Conservation (phyloP, 495 filamentous ascomycete genomes). For the Penicillium verhagenii region DNA sequence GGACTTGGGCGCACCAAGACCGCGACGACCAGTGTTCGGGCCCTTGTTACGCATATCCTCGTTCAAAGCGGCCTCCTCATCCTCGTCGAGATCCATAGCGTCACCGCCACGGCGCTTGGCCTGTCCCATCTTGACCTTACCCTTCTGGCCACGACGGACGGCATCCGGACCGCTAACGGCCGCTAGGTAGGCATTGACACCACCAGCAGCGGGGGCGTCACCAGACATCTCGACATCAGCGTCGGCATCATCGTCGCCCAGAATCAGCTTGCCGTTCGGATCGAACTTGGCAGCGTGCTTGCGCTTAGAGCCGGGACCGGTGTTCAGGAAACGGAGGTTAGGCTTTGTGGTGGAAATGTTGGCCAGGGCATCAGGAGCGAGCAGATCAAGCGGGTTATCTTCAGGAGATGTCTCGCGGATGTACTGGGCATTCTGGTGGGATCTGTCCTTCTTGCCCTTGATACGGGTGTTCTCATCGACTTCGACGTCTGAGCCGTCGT, state of each 20-base stretch:
- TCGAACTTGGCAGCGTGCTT: constrained; percentile 67
- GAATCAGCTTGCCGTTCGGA: constrained; percentile 82
- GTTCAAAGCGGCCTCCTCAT: constrained; percentile 27
- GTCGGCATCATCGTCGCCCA: constrained; percentile 53
- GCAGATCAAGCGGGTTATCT: constrained; percentile 89
- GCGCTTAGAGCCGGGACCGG: constrained; percentile 38
- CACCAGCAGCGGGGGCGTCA: constrained; percentile 44
- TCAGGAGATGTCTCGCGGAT: constrained; percentile 80
- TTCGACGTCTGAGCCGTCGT: constrained; percentile 57
- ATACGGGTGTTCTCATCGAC: constrained; percentile 45
- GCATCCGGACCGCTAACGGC: constrained; percentile 85
- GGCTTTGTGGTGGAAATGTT: constrained; percentile 93
- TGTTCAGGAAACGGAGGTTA: constrained; percentile 49
- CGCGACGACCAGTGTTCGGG: constrained; percentile 31
- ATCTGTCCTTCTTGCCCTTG: constrained; percentile 35
- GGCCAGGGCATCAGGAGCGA: constrained; percentile 82
- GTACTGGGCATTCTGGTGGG: constrained; percentile 63
- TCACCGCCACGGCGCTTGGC: constrained; percentile 55
- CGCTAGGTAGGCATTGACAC: constrained; percentile 88
- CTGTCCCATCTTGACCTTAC: constrained; percentile 82
- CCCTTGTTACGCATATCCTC: constrained; percentile 24
- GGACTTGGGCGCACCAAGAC: constrained; percentile 47
- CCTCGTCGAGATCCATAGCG: constrained; percentile 71
- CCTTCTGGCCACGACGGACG: constrained; percentile 74
- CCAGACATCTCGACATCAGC: constrained; percentile 63